phyloP scores from a whole-genome alignment of 768 basidiomycete species.

The Collybia mongolica region DNA sequence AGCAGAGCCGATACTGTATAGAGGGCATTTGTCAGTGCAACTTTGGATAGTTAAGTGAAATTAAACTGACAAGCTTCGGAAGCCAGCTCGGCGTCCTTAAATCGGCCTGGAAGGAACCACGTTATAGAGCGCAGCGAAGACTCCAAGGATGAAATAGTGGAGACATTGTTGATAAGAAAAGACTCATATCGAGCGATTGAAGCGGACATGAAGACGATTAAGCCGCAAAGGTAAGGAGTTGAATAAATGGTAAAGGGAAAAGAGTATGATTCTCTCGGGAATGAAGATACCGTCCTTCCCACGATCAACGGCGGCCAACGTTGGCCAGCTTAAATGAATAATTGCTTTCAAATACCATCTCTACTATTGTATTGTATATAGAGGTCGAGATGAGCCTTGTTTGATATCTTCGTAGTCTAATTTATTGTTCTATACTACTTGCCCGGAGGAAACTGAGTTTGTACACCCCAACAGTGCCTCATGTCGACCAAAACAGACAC shows the following conservation, averaged over 20 bases:
- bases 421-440: too few species aligned
- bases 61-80: slow-evolving; percentile 84
- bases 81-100: slow-evolving; percentile 95
- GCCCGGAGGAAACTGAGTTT: too few species aligned
- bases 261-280: too few species aligned
- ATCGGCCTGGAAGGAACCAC: slow-evolving; percentile 94
- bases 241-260: too few species aligned
- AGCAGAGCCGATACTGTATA: slow-evolving; percentile 79
- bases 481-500: slow-evolving; percentile 9
- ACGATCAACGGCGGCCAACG: neutral
- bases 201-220: slow-evolving; percentile 49
- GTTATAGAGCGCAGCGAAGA: slow-evolving; percentile 86
- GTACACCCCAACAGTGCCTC: slow-evolving; percentile 1
- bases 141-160: slow-evolving; percentile 85
- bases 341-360: too few species aligned
- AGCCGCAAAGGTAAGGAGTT: too few species aligned
- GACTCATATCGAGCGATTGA: slow-evolving; percentile 74
- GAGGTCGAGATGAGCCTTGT: too few species aligned
- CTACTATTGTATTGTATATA: too few species aligned
- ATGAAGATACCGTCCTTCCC: neutral
- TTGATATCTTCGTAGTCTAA: too few species aligned
- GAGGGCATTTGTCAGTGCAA: slow-evolving; percentile 12
- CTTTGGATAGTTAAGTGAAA: slow-evolving; percentile 1
- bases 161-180: slow-evolving; percentile 82
- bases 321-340: neutral